Conservation (phyloP, 2,329 filamentous ascomycete genomes). For the Bipolaris bicolor region DNA sequence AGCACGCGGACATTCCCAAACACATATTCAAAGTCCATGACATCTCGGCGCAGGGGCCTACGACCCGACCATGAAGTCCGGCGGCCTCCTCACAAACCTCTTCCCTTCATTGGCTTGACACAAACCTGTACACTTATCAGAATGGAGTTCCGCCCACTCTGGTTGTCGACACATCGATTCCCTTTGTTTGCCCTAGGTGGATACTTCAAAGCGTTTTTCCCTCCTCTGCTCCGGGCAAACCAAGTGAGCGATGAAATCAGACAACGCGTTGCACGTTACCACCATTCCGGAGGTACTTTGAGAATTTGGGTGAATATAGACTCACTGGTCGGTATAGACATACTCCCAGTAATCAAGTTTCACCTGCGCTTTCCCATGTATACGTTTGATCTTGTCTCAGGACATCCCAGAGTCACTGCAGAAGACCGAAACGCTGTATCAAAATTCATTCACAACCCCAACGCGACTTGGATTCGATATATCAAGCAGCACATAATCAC, state of each 20-base stretch:
- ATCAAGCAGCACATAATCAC: constrained; percentile 7
- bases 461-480: constrained; percentile 1
- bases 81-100: background rate
- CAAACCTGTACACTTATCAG: constrained; percentile 32
- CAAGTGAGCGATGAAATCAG: background rate
- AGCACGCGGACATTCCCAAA: constrained; percentile 23
- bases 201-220: constrained; percentile 34
- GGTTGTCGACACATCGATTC: constrained; percentile 31
- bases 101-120: constrained; percentile 30
- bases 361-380: constrained; percentile 25
- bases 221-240: background rate
- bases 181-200: constrained; percentile 19
- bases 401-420: too few relatives aligned
- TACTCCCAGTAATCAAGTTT: constrained; percentile 27
- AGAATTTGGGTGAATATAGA: constrained; percentile 19
- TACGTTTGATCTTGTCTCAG: constrained; percentile 6
- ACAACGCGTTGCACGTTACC: constrained; percentile 9
- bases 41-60: background rate
- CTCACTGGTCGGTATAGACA: constrained; percentile 14
- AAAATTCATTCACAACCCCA: background rate
- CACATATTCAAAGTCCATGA: constrained; percentile 6
- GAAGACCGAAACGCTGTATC: background rate
- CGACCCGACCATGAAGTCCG: background rate
- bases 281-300: constrained; percentile 15
- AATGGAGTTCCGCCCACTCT: constrained; percentile 35